These are phyloP conservation scores for Tephrocybe rancida DNA, from an alignment of 768 basidiomycete genomes.

Conservation along the genomic window DNA sequence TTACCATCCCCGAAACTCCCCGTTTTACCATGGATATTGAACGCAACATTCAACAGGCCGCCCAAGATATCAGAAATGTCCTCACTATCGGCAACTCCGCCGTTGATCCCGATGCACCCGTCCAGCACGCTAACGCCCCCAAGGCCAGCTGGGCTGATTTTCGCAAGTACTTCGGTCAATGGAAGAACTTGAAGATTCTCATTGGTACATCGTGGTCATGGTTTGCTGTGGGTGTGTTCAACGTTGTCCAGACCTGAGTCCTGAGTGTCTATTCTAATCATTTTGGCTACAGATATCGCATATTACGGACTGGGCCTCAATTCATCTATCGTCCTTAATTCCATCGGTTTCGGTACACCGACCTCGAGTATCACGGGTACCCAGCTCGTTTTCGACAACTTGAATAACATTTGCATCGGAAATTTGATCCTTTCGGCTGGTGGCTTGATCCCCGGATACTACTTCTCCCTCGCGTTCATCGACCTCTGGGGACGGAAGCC, in stretches of 20 bases:
- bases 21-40: constrained; percentile 92
- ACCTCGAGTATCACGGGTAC: constrained; percentile 24
- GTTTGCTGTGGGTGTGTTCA: constrained; percentile 79
- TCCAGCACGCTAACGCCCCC: constrained; percentile 69
- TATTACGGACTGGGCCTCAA: constrained; percentile 91
- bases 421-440: constrained; percentile 76
- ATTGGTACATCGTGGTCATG: constrained; percentile 80
- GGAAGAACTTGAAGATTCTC: constrained; percentile 79
- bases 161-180: constrained; percentile 60
- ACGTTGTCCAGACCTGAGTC: neutral
- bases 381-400: constrained; percentile 50
- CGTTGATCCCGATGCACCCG: constrained; percentile 56
- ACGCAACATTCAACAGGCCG: constrained; percentile 74
- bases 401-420: constrained; percentile 69
- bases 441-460: constrained; percentile 85
- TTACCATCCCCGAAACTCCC: constrained; percentile 90
- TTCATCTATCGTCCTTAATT: constrained; percentile 68
- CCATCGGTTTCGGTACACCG: constrained; percentile 71
- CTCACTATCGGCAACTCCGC: constrained; percentile 47
- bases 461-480: constrained; percentile 59
- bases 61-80: constrained; percentile 71
- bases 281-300: constrained; percentile 57
- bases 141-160: constrained; percentile 75
- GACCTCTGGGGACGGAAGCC: constrained; percentile 82
- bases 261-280: neutral